Conservation (phyloP, 2,329 filamentous ascomycete species). For the Claviceps sorghi region DNA sequence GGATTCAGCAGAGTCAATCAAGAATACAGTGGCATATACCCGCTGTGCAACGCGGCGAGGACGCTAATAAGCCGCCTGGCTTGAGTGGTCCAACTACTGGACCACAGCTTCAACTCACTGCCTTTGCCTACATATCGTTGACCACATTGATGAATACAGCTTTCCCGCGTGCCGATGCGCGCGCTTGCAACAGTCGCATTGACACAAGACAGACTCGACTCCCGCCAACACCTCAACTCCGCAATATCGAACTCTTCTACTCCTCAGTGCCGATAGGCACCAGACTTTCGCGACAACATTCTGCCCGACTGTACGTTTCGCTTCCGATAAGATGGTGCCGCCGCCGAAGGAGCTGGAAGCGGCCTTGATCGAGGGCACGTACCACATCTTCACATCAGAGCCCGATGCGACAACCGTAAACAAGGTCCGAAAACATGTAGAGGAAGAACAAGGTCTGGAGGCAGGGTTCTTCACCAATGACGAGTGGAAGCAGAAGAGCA, state of each 20-base stretch:
- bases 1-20: too few species aligned
- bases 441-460: slow-evolving; percentile 32
- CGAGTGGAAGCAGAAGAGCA: slow-evolving; percentile 45
- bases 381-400: slow-evolving; percentile 27
- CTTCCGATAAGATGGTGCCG: slow-evolving; percentile 13
- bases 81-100: too few species aligned
- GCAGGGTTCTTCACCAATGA: slow-evolving; percentile 33
- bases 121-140: too few species aligned
- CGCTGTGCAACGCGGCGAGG: not conserved
- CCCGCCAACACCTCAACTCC: not conserved
- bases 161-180: slow-evolving; percentile 1
- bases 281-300: not conserved
- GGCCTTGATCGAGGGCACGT: slow-evolving; percentile 32
- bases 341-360: slow-evolving; percentile 28
- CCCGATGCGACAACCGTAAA: slow-evolving; percentile 41
- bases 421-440: slow-evolving; percentile 36
- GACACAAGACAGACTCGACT: not conserved
- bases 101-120: too few species aligned
- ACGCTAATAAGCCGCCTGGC: not conserved
- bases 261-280: not conserved
- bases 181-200: not conserved
- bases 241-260: not conserved
- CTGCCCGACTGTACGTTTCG: not conserved
- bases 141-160: not conserved
- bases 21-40: too few species aligned